These are phyloP conservation scores for Hapsidospora chrysogenum DNA, from an alignment of 495 filamentous ascomycete genomes.

Conservation along the genomic window DNA sequence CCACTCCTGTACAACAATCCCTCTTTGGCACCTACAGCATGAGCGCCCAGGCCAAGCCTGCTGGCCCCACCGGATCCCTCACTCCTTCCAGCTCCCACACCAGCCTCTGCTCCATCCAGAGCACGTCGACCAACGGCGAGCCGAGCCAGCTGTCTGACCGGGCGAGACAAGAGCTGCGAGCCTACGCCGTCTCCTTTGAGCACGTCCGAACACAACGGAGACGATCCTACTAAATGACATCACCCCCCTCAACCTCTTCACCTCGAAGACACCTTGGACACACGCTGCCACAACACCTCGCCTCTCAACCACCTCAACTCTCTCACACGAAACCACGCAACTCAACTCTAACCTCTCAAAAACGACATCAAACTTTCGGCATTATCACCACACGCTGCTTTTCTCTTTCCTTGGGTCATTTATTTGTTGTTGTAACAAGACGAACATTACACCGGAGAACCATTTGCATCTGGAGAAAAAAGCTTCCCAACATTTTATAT, in stretches of 20 bases:
- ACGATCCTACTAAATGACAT: slow-evolving; percentile 22
- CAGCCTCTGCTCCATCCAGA: slow-evolving; percentile 65
- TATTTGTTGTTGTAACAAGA: slow-evolving; percentile 3
- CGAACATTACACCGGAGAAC: slow-evolving; percentile 1
- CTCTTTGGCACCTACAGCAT: slow-evolving; percentile 14
- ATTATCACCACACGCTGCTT: background rate
- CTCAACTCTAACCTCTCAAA: background rate
- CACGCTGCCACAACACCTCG: too few species aligned
- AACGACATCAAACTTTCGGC: background rate
- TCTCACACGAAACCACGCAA: too few species aligned
- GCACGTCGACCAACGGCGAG: slow-evolving; percentile 35
- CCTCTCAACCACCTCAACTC: background rate
- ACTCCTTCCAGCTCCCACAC: slow-evolving; percentile 75
- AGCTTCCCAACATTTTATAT: background rate
- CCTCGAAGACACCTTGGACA: too few species aligned
- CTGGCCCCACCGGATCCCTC: slow-evolving; percentile 26
- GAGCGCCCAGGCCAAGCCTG: slow-evolving; percentile 12
- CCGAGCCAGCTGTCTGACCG: slow-evolving; percentile 52
- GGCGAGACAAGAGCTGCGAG: slow-evolving; percentile 61
- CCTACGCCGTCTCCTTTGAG: slow-evolving; percentile 80
- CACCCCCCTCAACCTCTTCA: background rate
- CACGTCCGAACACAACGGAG: slow-evolving; percentile 43
- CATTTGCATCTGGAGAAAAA: background rate
- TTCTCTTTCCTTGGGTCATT: background rate
- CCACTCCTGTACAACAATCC: slow-evolving; percentile 15